Percentiles rank a stretch among this genome's conserved stretches.
phyloP scores from a whole-genome alignment of 306 rosid species.

The Spatholobus suberectus region DNA sequence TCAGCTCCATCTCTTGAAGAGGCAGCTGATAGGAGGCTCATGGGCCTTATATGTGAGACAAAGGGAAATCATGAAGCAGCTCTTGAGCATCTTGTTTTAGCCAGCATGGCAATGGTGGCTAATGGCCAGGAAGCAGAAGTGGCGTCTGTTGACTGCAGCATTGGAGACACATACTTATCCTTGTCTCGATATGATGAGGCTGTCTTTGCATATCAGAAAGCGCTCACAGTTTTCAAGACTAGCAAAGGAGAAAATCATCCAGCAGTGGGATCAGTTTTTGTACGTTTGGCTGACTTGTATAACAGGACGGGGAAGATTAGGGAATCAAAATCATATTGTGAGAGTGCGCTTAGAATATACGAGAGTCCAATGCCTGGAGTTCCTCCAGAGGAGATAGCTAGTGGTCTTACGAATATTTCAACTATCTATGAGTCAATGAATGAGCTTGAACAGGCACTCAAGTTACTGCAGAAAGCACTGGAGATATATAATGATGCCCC shows the following conservation, averaged over 20 bases:
- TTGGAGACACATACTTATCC: conserved; percentile 91
- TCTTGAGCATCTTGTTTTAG: conserved; percentile 93
- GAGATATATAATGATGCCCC: conserved; percentile 77
- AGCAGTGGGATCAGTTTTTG: conserved; percentile 73
- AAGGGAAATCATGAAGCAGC: conserved; percentile 94
- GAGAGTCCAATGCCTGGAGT: conserved; percentile 81
- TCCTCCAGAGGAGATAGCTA: conserved; percentile 87
- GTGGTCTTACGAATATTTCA: conserved; percentile 83
- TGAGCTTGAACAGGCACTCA: conserved; percentile 82
- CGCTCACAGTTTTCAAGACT: conserved; percentile 78
- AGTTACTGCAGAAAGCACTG: conserved; percentile 76
- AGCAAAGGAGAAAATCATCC: conserved; percentile 96
- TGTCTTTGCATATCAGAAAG: conserved; percentile 85
- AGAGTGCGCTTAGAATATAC: conserved; percentile 85
- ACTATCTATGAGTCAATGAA: conserved; percentile 88
- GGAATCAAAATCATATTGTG: conserved; percentile 90
- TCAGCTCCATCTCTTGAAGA: conserved; percentile 84
- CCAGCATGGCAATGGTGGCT: conserved; percentile 92
- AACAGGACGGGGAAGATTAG: conserved; percentile 79
- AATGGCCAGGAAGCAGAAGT: conserved; percentile 91
- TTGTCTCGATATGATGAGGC: conserved; percentile 89
- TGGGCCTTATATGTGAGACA: conserved; percentile 96
- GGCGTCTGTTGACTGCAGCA: conserved; percentile 92
- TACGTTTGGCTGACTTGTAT: conserved; percentile 87
- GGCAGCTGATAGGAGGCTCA: conserved; percentile 96